Percentiles rank a stretch among this genome's conserved stretches.
Evolutionary conservation across 495 filamentous ascomycete species (phyloP).

Genomic region (Penicillium diatomitis): DNA sequence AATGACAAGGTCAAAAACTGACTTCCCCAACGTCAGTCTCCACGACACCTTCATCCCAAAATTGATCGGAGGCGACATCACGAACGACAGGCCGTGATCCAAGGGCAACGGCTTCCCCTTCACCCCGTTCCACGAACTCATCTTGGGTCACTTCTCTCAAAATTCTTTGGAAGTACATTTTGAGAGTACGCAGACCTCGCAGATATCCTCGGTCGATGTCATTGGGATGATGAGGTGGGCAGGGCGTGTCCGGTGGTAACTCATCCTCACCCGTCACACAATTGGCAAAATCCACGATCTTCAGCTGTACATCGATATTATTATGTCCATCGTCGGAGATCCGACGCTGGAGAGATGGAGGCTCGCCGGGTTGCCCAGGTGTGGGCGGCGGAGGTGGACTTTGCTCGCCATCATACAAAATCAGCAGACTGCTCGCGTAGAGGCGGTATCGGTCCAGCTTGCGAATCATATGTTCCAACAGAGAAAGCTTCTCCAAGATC

Average conservation of each 20-base stretch:
- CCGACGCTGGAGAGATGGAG: conserved; percentile 14
- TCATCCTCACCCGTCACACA: conserved; percentile 83
- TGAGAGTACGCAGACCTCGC: conserved; percentile 68
- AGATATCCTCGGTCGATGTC: conserved; percentile 86
- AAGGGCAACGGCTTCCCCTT: conserved; percentile 35
- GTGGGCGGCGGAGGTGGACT: conserved; percentile 7
- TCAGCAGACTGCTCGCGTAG: conserved; percentile 87
- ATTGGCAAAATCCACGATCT: conserved; percentile 98
- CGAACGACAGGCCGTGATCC: conserved; percentile 21
- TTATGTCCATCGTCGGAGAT: conserved; percentile 38
- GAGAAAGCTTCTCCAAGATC: conserved; percentile 71
- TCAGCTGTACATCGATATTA: conserved; percentile 60
- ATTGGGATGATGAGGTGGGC: conserved; percentile 71
- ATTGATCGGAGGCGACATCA: conserved; percentile 24
- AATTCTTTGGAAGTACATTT: conserved; percentile 80
- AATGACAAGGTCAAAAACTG: conserved; percentile 26
- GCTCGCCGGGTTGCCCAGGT: conserved; percentile 5
- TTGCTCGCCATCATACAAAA: conserved; percentile 85
- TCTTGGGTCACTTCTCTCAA: conserved; percentile 66
- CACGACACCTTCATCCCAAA: conserved; percentile 36
- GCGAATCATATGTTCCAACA: conserved; percentile 74
- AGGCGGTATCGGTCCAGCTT: conserved; percentile 79
- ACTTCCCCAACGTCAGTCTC: conserved; percentile 39
- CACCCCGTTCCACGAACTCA: conserved; percentile 40
- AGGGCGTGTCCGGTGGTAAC: conserved; percentile 50